Evolutionary conservation across 805 yeast species (phyloP).

Genomic region (Kregervanrija delftensis): DNA sequence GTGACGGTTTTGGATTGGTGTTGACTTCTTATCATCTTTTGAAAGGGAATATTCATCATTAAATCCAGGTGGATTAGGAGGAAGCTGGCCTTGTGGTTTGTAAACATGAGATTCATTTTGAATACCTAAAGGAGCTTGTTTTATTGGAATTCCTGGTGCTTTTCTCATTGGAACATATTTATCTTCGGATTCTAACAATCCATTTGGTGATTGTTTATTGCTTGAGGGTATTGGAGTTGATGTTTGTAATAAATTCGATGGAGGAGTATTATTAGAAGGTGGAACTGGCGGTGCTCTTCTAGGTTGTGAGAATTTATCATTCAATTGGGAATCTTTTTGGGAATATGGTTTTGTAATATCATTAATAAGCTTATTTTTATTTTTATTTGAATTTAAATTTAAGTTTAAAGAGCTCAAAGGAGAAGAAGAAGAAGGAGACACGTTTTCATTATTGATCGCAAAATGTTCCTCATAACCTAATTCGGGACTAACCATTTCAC

Average conservation of each 20-base stretch:
- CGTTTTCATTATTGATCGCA: slow-evolving; percentile 13
- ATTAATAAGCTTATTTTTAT: slow-evolving; percentile 13
- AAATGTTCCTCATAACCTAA: slow-evolving; percentile 25
- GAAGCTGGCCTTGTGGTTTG: slow-evolving; percentile 20
- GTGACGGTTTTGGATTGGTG: no score
- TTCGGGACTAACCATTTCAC: slow-evolving; percentile 35
- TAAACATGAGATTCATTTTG: neutral
- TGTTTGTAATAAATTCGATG: neutral
- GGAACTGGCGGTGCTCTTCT: slow-evolving; percentile 31
- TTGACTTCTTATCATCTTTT: no score
- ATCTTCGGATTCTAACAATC: neutral
- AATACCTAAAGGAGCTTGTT: slow-evolving; percentile 6
- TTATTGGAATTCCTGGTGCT: slow-evolving; percentile 25
- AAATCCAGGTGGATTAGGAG: slow-evolving; percentile 19
- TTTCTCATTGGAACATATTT: slow-evolving; percentile 32
- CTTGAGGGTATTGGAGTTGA: slow-evolving; percentile 11
- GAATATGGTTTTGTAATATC: slow-evolving; percentile 28
- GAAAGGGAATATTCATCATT: neutral
- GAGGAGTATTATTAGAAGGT: slow-evolving; percentile 3
- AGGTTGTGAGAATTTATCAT: slow-evolving; percentile 24
- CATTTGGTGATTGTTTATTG: neutral
- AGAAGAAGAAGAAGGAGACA: no score
- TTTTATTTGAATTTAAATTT: slow-evolving; percentile 2
- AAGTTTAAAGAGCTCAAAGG: no score
- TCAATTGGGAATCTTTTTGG: slow-evolving; percentile 6